Evolutionary conservation across 2,329 filamentous ascomycete genomes (phyloP), one percentile per base, ranked within the genome.

Genomic region (Thelonectria olida): DNA sequence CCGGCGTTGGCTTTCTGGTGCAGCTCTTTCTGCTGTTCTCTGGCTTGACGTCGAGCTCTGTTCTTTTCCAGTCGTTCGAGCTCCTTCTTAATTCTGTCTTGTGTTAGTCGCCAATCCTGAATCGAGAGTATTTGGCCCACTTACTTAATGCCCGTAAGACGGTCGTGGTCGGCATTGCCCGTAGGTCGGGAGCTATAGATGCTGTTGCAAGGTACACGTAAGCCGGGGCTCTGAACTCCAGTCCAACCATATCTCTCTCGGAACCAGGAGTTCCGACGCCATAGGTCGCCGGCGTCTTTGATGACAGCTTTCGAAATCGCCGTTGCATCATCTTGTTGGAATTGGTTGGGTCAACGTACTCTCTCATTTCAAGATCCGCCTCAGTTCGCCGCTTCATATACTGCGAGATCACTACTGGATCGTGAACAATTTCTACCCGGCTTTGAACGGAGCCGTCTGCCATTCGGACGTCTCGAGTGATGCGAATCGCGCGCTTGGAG

Each of bases 51-150:
- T 66, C 95, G 90, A 66, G 97, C 94, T 69, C 93, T 93, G 81
- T 98, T 99, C 72, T 94, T 92, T 73, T 96, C 87, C 28, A 99
- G 87, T 67, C 96, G 91, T 53, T 88, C 88, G 54, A 96, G 86
- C 76, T 98, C 95, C 68, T 78, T 81, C 74, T 75, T 80, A 72
- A 77, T 82, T 78, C 74, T 79, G 39, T 7, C 7, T n/a, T 5
- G 47, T 15, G 63, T 74, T 52, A 74, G 66, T 53, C 10, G 17
- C 4, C 42, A 8, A 5, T 15, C 31, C 20, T 36, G 6, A 2
- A 17, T 7, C 3, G 10, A 4, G 2, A 25, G 22, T 1, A n/a
- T 9, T 7, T 28, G 19, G 9, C 15, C 4, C 42, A 66, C 75
- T 54, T 74, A 80, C 78, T 76, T 77, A 77, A 78, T 73, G 71